A percentile compares a stretch with the other conserved stretches of the same genome.
Conservation (phyloP, 169 alveolate species). For the Eimeria acervulina region DNA sequence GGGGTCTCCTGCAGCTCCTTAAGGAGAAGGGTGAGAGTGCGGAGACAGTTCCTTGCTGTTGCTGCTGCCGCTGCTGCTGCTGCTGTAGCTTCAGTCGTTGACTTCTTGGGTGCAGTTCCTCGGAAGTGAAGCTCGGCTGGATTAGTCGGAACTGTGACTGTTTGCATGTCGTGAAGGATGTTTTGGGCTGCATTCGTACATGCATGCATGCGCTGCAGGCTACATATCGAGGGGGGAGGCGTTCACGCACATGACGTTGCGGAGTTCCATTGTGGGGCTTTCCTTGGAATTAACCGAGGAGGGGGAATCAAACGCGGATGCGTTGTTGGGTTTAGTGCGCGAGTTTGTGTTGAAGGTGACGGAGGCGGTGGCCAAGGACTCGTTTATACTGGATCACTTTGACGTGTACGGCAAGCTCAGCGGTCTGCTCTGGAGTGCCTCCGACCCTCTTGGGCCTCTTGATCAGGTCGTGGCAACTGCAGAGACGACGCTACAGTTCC, state of each 20-base stretch:
- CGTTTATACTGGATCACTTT: slow-evolving; percentile 13
- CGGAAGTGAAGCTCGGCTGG: not conserved
- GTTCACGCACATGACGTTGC: slow-evolving; percentile 38
- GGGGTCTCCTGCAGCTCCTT: slow-evolving; percentile 9
- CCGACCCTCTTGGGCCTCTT: slow-evolving; percentile 66
- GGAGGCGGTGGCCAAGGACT: not conserved
- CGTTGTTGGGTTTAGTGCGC: not conserved
- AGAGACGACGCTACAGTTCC: slow-evolving; percentile 35
- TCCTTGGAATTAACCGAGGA: slow-evolving; percentile 35
- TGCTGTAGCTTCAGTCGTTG: not conserved
- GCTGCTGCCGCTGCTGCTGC: not conserved
- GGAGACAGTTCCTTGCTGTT: not conserved
- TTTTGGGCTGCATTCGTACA: not conserved
- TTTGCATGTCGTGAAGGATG: not conserved
- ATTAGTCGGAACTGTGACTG: not conserved
- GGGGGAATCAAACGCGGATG: slow-evolving; percentile 31
- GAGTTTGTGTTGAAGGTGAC: not conserved
- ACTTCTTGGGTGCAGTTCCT: not conserved
- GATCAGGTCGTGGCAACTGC: slow-evolving; percentile 63
- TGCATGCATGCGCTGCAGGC: slow-evolving; percentile 12
- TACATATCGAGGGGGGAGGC: slow-evolving; percentile 37
- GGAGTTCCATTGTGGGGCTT: slow-evolving; percentile 66
- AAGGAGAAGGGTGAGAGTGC: slow-evolving; percentile 27
- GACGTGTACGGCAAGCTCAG: not conserved
- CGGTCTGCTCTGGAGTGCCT: slow-evolving; percentile 61